Evolutionary conservation across 202 grass and related monocot species (phyloP).

Genomic region (Brachypodium distachyon): DNA sequence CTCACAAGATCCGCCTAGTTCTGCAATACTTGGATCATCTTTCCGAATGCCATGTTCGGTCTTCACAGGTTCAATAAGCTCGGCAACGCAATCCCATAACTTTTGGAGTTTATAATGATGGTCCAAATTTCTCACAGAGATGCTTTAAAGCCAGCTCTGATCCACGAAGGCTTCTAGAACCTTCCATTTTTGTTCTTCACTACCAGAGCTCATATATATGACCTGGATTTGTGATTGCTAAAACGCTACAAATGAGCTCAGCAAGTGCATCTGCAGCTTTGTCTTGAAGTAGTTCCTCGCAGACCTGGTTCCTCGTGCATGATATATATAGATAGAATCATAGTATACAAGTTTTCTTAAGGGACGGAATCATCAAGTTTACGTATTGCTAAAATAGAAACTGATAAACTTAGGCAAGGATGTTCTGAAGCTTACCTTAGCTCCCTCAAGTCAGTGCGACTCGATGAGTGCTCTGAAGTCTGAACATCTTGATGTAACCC

Average conservation of each 20-base stretch:
- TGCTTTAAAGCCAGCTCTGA: slow-evolving; percentile 93
- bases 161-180: slow-evolving; percentile 80
- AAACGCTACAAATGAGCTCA: slow-evolving; percentile 74
- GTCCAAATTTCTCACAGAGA: slow-evolving; percentile 85
- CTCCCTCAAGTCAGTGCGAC: too few relatives aligned
- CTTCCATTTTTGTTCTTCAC: slow-evolving; percentile 72
- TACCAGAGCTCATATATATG: slow-evolving; percentile 33
- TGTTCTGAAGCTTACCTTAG: too few relatives aligned
- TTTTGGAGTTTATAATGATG: slow-evolving; percentile 85
- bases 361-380: too few relatives aligned
- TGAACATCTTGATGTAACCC: too few relatives aligned
- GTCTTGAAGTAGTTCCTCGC: slow-evolving; percentile 95
- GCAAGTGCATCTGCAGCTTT: slow-evolving; percentile 97
- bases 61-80: slow-evolving; percentile 74
- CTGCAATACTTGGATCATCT: slow-evolving; percentile 43
- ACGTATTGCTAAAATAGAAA: too few relatives aligned
- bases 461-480: too few relatives aligned
- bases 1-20: slow-evolving; percentile 59
- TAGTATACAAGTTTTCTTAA: too few relatives aligned
- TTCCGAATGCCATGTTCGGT: slow-evolving; percentile 29
- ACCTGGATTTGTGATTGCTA: slow-evolving; percentile 50
- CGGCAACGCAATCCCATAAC: slow-evolving; percentile 88
- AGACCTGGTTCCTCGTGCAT: too few relatives aligned
- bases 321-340: too few relatives aligned
- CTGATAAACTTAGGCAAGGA: too few relatives aligned